Evolutionary conservation across 2,329 filamentous ascomycete genomes (phyloP), one percentile per base, ranked within the genome.

Genomic region (Magnaporthales sp.): DNA sequence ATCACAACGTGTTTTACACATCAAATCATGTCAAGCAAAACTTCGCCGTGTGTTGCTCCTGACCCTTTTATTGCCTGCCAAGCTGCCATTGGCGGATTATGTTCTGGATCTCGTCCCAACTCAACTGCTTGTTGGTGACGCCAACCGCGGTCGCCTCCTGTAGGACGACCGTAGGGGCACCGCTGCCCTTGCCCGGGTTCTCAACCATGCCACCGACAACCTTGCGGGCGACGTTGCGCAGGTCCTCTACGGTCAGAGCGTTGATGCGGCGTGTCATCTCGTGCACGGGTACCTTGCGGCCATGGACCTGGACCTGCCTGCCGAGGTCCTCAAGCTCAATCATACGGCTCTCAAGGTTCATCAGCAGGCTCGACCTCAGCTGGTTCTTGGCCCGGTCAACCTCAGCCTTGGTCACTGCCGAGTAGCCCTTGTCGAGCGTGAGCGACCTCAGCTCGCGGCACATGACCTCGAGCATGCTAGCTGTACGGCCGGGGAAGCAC

Each of bases 301-400:
- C 95, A 75, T 98, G 93, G n/a, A 97, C 92, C 81, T 98, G 95
- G 11, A 99, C 92, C 77, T 97, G 94, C 69, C 95, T 83, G 26
- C 95, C 95, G 0, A 99, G 84, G 76, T 99, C 95, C 79, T 99
- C 95, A 7, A 99, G 85, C 80, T 98, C 95, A 10, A 99, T 93
- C 93, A 99, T 97, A 68, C 95, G 86, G 71, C 89, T 93, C 80
- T 99, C 95, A 30, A 99, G 86, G 79, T 99, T 99, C 95, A 99
- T 99, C 64, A 99, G 85, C 56, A 99, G 83, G 67, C 88, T 91
- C 15, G 89, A 93, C 58, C 93, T 88, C 19, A 99, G 87, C 80
- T 99, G 95, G 77, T 99, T 99, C 86, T 99, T 99, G 22, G 95
- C 95, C 64, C 95, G 89, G 74, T 89, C 87, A 67, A 99, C 94